Conservation (phyloP, 441 rosid species). For the Corymbia calophylla region DNA sequence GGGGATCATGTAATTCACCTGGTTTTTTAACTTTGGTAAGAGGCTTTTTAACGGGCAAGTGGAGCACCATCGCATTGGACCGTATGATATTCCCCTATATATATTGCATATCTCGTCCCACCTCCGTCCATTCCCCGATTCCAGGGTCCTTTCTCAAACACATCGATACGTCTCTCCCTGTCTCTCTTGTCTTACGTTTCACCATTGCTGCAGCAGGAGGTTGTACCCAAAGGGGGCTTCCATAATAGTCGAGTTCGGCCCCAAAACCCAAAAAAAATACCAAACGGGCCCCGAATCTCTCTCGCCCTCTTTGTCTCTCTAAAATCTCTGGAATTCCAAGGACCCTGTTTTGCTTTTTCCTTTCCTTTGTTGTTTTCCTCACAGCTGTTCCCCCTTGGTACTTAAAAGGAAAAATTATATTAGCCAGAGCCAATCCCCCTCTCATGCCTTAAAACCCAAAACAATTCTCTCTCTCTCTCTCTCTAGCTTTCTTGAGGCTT, state of each 20-base stretch:
- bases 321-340: slow-evolving; percentile 10
- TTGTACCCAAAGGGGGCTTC: slow-evolving; percentile 6
- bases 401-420: neutral
- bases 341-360: slow-evolving; percentile 4
- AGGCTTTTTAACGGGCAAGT: neutral
- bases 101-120: neutral
- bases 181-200: neutral
- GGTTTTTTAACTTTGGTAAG: neutral
- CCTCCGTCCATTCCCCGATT: neutral
- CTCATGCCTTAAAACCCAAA: neutral
- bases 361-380: slow-evolving; percentile 3
- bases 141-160: neutral
- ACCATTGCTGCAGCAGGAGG: neutral
- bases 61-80: neutral
- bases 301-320: slow-evolving; percentile 11
- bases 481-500: slow-evolving; percentile 12
- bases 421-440: neutral
- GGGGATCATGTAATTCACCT: neutral
- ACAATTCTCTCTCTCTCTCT: neutral
- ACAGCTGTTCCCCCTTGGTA: neutral
- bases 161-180: neutral
- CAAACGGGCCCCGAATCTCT: neutral
- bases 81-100: neutral
- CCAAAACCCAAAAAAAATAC: neutral
- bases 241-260: slow-evolving; percentile 14